Evolutionary conservation across 2,329 filamentous ascomycete genomes (phyloP).

Genomic region (Cryphonectria japonica): DNA sequence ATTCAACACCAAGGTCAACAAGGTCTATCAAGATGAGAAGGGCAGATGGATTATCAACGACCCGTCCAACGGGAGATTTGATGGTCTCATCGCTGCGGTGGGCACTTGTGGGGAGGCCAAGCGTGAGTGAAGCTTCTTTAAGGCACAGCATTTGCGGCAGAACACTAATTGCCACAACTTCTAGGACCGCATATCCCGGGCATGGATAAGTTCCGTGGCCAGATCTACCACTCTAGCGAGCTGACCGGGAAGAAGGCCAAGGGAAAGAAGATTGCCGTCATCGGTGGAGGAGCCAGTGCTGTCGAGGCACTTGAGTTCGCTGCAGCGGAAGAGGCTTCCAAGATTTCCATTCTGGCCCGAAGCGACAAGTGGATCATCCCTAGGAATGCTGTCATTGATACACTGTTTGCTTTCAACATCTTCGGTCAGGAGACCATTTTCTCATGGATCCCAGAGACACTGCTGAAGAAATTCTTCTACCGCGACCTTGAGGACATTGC

Average conservation of each 20-base stretch:
- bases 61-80: constrained; percentile 70
- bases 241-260: constrained; percentile 72
- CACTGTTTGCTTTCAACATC: constrained; percentile 75
- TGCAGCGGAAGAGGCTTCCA: constrained; percentile 64
- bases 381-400: constrained; percentile 74
- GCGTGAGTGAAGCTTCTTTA: constrained; percentile 17
- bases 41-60: constrained; percentile 81
- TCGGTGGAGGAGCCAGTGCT: constrained; percentile 80
- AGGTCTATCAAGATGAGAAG: constrained; percentile 68
- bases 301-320: constrained; percentile 85
- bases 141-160: neutral
- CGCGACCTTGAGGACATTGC: constrained; percentile 76
- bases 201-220: constrained; percentile 73
- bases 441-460: constrained; percentile 76
- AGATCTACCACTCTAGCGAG: constrained; percentile 75
- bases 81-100: constrained; percentile 77
- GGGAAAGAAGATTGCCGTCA: constrained; percentile 74
- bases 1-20: constrained; percentile 72
- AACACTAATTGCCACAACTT: constrained; percentile 45
- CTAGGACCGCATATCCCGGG: constrained; percentile 67
- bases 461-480: constrained; percentile 81
- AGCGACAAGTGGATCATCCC: constrained; percentile 90
- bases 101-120: constrained; percentile 76
- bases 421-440: constrained; percentile 76
- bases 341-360: constrained; percentile 74